Conservation (phyloP, 2,329 filamentous ascomycete species). For the Sclerotinia minor region DNA sequence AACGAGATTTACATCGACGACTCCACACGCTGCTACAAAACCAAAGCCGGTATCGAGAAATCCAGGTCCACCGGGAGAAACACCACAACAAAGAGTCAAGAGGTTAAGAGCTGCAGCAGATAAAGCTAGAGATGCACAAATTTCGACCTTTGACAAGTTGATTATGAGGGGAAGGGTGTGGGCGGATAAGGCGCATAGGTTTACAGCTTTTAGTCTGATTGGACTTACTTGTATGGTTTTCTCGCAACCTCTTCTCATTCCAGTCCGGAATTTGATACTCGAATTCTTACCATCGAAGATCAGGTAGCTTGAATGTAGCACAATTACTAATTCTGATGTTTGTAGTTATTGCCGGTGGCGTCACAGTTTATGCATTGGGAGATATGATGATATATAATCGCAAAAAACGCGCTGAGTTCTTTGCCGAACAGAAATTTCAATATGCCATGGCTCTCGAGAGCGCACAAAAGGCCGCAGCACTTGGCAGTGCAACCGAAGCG, state of each 20-base stretch:
- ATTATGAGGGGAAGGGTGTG: conserved; percentile 41
- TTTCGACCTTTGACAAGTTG: conserved; percentile 40
- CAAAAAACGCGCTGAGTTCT: conserved; percentile 61
- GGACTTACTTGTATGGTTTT: conserved; percentile 39
- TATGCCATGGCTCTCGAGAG: conserved; percentile 48
- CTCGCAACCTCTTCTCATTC: background rate
- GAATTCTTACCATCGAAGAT: conserved; percentile 23
- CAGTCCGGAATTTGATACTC: background rate
- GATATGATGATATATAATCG: conserved; percentile 70
- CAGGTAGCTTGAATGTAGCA: conserved; percentile 8
- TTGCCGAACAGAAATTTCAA: conserved; percentile 50
- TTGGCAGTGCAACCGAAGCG: conserved; percentile 50
- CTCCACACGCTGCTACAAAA: conserved; percentile 69
- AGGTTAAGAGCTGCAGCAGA: conserved; percentile 43
- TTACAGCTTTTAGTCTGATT: conserved; percentile 42
- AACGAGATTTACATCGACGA: conserved; percentile 73
- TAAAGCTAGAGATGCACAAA: conserved; percentile 39
- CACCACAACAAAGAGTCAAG: conserved; percentile 42
- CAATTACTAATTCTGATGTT: conserved; percentile 13
- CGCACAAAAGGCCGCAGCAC: conserved; percentile 46
- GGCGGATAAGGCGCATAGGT: conserved; percentile 43
- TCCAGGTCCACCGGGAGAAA: conserved; percentile 39
- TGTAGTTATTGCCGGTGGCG: conserved; percentile 57
- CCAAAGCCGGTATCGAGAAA: conserved; percentile 37
- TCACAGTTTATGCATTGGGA: conserved; percentile 63